A percentile compares a stretch with the other conserved stretches of the same genome.
Conservation (phyloP, 2,329 filamentous ascomycete species). For the Arthroderma sp. region DNA sequence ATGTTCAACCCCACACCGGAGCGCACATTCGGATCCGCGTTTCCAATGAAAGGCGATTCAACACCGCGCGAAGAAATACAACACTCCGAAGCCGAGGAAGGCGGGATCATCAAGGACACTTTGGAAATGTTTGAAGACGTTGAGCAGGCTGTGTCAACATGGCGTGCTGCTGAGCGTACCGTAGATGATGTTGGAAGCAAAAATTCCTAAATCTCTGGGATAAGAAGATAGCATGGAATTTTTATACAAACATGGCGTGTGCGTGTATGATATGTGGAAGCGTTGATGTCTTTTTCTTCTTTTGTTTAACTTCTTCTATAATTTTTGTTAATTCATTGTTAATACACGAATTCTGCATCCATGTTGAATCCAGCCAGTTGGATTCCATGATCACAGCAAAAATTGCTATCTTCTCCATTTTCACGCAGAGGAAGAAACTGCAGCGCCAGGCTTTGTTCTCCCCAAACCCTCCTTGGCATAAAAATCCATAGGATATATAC, state of each 20-base stretch:
- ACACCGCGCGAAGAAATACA: slow-evolving; percentile 25
- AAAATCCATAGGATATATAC: slow-evolving; percentile 94
- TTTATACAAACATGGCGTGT: slow-evolving; percentile 16
- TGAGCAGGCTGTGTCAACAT: slow-evolving; percentile 61
- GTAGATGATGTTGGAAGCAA: slow-evolving; percentile 22
- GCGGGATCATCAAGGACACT: slow-evolving; percentile 76
- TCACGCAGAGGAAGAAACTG: slow-evolving; percentile 5
- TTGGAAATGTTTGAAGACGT: slow-evolving; percentile 82
- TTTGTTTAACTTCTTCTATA: background rate
- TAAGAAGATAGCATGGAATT: slow-evolving; percentile 24
- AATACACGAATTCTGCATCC: background rate
- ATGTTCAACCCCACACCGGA: slow-evolving; percentile 91
- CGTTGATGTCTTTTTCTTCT: too few relatives aligned
- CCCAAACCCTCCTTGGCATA: slow-evolving; percentile 87
- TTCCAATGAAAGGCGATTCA: slow-evolving; percentile 38
- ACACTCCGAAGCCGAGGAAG: slow-evolving; percentile 57
- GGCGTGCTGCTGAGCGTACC: slow-evolving; percentile 55
- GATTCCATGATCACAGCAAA: too few relatives aligned
- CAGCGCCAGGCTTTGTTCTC: slow-evolving; percentile 45
- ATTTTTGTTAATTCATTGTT: background rate
- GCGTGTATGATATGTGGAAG: too few relatives aligned
- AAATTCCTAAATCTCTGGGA: slow-evolving; percentile 25
- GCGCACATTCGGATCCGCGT: slow-evolving; percentile 52
- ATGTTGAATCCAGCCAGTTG: background rate
- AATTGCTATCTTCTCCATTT: background rate